phyloP scores from a whole-genome alignment of 2,329 filamentous ascomycete species.

The Pseudocercospora fuligena region DNA sequence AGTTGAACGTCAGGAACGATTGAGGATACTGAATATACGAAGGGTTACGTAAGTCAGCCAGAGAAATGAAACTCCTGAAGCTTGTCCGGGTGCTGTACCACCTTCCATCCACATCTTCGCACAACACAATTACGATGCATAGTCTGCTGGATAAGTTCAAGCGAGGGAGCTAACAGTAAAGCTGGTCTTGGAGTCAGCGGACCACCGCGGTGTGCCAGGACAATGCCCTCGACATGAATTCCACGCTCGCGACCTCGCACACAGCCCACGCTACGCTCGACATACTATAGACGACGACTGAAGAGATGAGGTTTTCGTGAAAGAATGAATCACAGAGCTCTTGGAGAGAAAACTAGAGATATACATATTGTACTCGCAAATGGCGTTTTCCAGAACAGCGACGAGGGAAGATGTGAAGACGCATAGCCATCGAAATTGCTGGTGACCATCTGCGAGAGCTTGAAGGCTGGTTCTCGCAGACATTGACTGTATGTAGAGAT shows the following conservation, averaged over 20 bases:
- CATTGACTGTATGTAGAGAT: background rate
- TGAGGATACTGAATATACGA: background rate
- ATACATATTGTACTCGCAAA: background rate
- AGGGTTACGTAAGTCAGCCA: background rate
- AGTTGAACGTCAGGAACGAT: background rate
- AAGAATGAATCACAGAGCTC: background rate
- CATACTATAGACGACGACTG: background rate
- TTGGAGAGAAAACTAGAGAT: background rate
- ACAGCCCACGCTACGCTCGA: background rate
- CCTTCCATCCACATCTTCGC: background rate
- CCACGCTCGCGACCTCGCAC: background rate
- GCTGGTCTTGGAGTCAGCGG: background rate
- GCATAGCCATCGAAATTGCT: background rate
- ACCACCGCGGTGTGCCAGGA: background rate
- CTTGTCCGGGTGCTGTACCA: background rate
- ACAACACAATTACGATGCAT: background rate
- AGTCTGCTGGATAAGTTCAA: background rate
- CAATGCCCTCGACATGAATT: background rate
- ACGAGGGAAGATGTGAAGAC: background rate
- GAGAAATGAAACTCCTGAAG: background rate
- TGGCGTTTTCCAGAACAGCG: background rate
- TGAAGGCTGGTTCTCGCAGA: background rate
- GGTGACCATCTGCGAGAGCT: background rate
- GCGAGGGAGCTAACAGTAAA: background rate
- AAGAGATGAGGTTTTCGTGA: background rate